Evolutionary conservation across 1,284 basidiomycete genomes (phyloP).

Genomic region (Apiotrichum montevideense): DNA sequence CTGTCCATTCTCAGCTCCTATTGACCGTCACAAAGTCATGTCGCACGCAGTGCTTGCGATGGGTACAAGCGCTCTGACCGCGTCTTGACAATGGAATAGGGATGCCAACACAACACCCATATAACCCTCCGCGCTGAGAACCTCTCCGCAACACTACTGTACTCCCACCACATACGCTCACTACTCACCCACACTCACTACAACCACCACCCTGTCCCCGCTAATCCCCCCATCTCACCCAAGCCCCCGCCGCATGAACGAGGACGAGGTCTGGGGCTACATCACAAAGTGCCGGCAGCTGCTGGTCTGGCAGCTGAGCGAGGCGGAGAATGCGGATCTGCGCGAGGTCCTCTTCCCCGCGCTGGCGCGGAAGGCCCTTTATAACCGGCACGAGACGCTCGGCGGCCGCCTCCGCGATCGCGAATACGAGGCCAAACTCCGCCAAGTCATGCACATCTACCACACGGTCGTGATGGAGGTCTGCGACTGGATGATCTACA

Average conservation of each 20-base stretch:
- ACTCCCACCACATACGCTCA: background rate
- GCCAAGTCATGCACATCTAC: conserved; percentile 10
- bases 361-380: background rate
- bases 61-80: too few relatives aligned
- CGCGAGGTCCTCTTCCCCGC: conserved; percentile 10
- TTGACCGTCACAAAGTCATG: too few relatives aligned
- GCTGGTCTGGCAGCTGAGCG: conserved; percentile 4
- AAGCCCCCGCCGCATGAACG: background rate
- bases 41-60: too few relatives aligned
- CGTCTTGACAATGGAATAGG: too few relatives aligned
- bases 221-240: background rate
- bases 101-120: too few relatives aligned
- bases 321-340: conserved; percentile 7
- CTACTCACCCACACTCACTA: background rate
- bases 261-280: conserved; percentile 7
- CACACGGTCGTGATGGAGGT: conserved; percentile 11
- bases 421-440: conserved; percentile 1
- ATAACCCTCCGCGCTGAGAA: too few relatives aligned
- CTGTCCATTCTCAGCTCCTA: too few relatives aligned
- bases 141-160: too few relatives aligned
- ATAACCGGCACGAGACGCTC: background rate
- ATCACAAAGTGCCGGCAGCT: conserved; percentile 12
- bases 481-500: conserved; percentile 14
- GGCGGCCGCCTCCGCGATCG: background rate
- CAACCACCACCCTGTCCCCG: background rate